Percentiles rank a stretch among this genome's conserved stretches.
These are phyloP conservation scores for Blastobotrys petasosporus DNA, from an alignment of 1,139 yeast genomes.

Conservation along the genomic window DNA sequence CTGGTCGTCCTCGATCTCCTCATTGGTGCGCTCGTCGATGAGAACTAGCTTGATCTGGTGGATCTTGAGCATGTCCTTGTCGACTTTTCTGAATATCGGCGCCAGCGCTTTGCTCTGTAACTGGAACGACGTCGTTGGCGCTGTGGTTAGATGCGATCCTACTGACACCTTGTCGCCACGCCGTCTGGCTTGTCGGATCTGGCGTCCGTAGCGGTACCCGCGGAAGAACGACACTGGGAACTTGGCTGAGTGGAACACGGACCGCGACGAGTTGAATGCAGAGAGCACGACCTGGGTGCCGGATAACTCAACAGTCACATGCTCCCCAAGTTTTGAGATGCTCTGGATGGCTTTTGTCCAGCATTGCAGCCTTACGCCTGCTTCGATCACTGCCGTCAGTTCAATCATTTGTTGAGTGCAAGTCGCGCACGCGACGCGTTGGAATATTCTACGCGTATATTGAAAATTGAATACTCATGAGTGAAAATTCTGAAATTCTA, in stretches of 20 bases:
- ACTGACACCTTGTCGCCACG: constrained; percentile 4
- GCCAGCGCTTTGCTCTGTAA: constrained; percentile 20
- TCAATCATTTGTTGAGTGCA: constrained; percentile 10
- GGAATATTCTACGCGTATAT: background rate
- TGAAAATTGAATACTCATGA: background rate
- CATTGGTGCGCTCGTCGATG: constrained; percentile 5
- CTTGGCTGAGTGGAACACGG: constrained; percentile 17
- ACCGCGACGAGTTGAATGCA: constrained; percentile 19
- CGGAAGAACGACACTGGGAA: constrained; percentile 16
- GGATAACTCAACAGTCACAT: constrained; percentile 17
- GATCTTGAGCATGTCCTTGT: constrained; percentile 17
- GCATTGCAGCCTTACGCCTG: constrained; percentile 13
- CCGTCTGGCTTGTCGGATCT: background rate
- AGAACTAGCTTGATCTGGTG: constrained; percentile 14
- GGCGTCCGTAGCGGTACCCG: constrained; percentile 12
- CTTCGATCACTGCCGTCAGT: constrained; percentile 17
- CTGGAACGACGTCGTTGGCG: constrained; percentile 16
- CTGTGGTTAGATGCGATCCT: too few species aligned
- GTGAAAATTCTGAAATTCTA: background rate
- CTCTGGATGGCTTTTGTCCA: constrained; percentile 19
- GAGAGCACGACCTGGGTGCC: constrained; percentile 13
- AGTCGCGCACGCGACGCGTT: background rate
- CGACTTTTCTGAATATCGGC: constrained; percentile 21
- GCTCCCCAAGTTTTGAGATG: constrained; percentile 19
- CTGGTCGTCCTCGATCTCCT: constrained; percentile 3